Evolutionary conservation across 177 flowering plant genomes (phyloP), one percentile per base, ranked within the genome.

Genomic region (Vitis hybrid): DNA sequence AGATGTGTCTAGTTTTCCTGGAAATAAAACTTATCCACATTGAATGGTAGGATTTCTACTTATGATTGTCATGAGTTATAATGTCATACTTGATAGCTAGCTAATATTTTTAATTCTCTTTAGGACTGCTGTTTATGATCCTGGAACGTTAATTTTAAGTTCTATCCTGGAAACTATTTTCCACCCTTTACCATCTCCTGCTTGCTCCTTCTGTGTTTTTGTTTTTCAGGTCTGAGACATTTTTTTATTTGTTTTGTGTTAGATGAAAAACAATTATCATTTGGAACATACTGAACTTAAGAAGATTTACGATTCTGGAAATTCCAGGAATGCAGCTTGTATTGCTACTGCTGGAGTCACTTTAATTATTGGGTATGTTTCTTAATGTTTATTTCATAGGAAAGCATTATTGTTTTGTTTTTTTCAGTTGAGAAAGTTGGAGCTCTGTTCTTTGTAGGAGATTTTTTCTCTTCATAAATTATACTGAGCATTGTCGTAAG

Each of bases 311-410:
- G 73, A 79, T 72, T 71, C 86, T 27, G 90, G 86, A 58, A 75
- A 69, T 71, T 64, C 80, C 62, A 84, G 87, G 65, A 35, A 75
- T 56, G 77, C 89, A 70, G 76, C 91, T 74, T 85, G 85, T 71
- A 57, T 88, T 70, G 97, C 97, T 32, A 92, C 97, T 69, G 97
- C 95, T 71, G 97, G 93, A 76, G 84, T 91, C 58, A 67, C 93
- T 67, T 83, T 93, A 54, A 64, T 91, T 66, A 63, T 91, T 12
- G 99, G 99, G 99, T 95, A 66, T 66, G 93, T 78, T 73, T 70
- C 69, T 41, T 32, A 55, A 0, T 52, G 17, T 67, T 71, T 24
- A 27, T 21, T 46, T 64, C 54, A 17, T 53, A 1, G 9, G 18
- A 11, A 27, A 12, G 8, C 51, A 15, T 48, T 21, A 17, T 50